These are phyloP conservation scores for Butyriboletus loyo DNA, from an alignment of 768 basidiomycete species.

Conservation along the genomic window DNA sequence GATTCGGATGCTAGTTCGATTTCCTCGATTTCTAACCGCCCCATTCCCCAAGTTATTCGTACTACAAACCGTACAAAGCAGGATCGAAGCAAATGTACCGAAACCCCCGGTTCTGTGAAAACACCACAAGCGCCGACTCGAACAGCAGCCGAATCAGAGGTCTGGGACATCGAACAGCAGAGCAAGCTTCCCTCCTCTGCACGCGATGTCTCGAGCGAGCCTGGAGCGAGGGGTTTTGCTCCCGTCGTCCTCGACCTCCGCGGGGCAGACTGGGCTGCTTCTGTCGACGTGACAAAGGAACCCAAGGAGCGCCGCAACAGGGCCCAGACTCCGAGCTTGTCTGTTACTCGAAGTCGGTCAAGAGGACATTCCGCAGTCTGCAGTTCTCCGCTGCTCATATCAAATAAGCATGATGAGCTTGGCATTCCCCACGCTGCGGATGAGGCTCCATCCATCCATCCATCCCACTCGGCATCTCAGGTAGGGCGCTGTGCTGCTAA, in stretches of 20 bases:
- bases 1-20: conserved; percentile 4
- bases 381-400: conserved; percentile 20
- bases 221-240: conserved; percentile 8
- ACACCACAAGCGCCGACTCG: background rate
- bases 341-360: background rate
- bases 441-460: conserved; percentile 35
- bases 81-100: background rate
- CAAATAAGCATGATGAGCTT: conserved; percentile 17
- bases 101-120: background rate
- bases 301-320: background rate
- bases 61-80: conserved; percentile 2
- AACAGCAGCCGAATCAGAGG: conserved; percentile 34
- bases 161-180: conserved; percentile 57
- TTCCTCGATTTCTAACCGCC: conserved; percentile 21
- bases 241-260: conserved; percentile 40
- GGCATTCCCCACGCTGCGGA: background rate
- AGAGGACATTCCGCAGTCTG: background rate
- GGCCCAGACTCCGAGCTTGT: background rate
- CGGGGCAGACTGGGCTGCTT: conserved; percentile 26
- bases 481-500: conserved; percentile 20
- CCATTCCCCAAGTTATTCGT: conserved; percentile 4
- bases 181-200: conserved; percentile 24
- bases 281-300: conserved; percentile 4
- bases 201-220: conserved; percentile 13
- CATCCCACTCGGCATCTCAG: conserved; percentile 61